Percentiles rank a stretch among this genome's conserved stretches.
These are phyloP conservation scores for Liriodendron chinense DNA, from an alignment of 164 flowering plant genomes.

Conservation along the genomic window DNA sequence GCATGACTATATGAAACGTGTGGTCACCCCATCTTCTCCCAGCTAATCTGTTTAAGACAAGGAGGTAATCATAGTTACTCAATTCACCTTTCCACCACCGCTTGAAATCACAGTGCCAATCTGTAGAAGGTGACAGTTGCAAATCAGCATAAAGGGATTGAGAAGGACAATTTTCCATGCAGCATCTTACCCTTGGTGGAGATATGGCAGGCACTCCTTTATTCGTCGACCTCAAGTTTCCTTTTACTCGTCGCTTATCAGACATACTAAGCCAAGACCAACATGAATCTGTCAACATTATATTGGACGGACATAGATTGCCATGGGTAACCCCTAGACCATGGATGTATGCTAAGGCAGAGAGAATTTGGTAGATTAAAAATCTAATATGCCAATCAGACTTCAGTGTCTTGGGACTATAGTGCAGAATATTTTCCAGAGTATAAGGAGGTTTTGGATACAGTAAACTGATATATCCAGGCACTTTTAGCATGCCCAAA, in stretches of 20 bases:
- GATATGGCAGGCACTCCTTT: conserved; percentile 14
- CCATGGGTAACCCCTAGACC: conserved; percentile 76
- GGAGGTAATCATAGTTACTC: conserved; percentile 91
- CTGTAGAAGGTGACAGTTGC: conserved; percentile 46
- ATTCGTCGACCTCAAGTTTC: conserved; percentile 11
- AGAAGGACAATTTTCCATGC: conserved; percentile 46
- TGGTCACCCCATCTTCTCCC: conserved; percentile 99
- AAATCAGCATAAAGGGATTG: conserved; percentile 62
- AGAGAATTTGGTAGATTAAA: conserved; percentile 77
- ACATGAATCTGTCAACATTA: conserved; percentile 57
- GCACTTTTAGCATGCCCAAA: conserved; percentile 59
- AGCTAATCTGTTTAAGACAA: conserved; percentile 74
- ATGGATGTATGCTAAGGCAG: conserved; percentile 73
- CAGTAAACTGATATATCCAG: conserved; percentile 39
- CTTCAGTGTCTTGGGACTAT: conserved; percentile 61
- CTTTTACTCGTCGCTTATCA: conserved; percentile 28
- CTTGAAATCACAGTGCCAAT: conserved; percentile 67
- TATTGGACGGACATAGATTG: conserved; percentile 57
- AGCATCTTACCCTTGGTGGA: conserved; percentile 29
- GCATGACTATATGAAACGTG: conserved; percentile 89
- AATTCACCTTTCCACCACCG: conserved; percentile 92
- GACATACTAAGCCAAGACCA: conserved; percentile 70
- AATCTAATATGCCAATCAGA: conserved; percentile 76
- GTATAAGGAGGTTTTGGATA: conserved; percentile 68
- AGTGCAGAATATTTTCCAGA: conserved; percentile 68